Conservation (phyloP, 176 grass and related monocot species). For the Triticum monococcum region DNA sequence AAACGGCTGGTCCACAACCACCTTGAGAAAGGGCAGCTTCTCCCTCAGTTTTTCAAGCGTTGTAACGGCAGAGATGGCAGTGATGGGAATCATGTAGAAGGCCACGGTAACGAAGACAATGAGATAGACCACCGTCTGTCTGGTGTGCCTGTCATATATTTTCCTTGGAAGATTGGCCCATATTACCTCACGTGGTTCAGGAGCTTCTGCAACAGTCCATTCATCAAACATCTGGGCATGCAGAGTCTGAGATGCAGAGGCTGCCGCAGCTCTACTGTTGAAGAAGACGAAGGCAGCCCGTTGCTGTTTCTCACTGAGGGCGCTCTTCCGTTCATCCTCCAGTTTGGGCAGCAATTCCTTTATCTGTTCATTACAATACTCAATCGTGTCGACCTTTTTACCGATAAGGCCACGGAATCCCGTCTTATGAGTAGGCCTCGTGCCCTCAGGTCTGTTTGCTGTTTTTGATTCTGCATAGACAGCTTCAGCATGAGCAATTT, state of each 20-base stretch:
- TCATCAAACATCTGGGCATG: slow-evolving; percentile 73
- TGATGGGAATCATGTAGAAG: slow-evolving; percentile 76
- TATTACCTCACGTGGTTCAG: slow-evolving; percentile 65
- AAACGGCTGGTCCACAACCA: slow-evolving; percentile 41
- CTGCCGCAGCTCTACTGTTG: slow-evolving; percentile 73
- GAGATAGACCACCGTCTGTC: slow-evolving; percentile 53
- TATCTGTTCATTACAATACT: slow-evolving; percentile 74
- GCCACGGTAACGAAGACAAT: slow-evolving; percentile 74
- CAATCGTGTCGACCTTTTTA: slow-evolving; percentile 82
- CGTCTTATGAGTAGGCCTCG: slow-evolving; percentile 58
- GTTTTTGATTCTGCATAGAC: slow-evolving; percentile 77
- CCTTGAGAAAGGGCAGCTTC: slow-evolving; percentile 77
- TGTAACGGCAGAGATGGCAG: slow-evolving; percentile 69
- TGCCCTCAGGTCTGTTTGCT: slow-evolving; percentile 54
- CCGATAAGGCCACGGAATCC: slow-evolving; percentile 84
- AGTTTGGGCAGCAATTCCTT: slow-evolving; percentile 80
- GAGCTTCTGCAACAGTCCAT: slow-evolving; percentile 82
- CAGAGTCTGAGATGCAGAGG: slow-evolving; percentile 77
- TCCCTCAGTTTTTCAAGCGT: slow-evolving; percentile 59
- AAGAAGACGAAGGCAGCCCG: slow-evolving; percentile 77
- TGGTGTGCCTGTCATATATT: slow-evolving; percentile 63
- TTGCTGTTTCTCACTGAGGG: slow-evolving; percentile 74
- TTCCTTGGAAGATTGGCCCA: slow-evolving; percentile 73
- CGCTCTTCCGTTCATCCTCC: slow-evolving; percentile 73
- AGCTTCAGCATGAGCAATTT: slow-evolving; percentile 71